Evolutionary conservation across 371 early-diverging fungal species (phyloP), one percentile per base, ranked within the genome.

Genomic region (Smittium culicis): DNA sequence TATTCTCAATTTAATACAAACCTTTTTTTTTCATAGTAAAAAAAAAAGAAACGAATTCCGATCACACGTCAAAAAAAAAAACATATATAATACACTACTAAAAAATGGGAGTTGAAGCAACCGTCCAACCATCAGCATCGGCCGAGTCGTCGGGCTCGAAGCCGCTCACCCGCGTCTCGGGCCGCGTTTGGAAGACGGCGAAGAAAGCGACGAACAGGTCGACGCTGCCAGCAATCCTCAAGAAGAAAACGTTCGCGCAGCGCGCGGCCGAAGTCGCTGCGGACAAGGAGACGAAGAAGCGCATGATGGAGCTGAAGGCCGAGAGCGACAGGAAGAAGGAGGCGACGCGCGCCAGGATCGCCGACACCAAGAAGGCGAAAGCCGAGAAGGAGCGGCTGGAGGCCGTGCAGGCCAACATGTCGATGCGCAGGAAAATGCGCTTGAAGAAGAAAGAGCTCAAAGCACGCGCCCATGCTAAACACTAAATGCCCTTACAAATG

Each of bases 291-390:
- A 71, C 75, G 27, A 82, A 82, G 66, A 68, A 70, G 1, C 65
- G 78, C 0, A 81, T 83, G 69, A 77, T 73, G 64, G 79, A 80
- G 69, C 65, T 85, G 69, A 81, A 82, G 70, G 81, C 78, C 54
- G 84, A 82, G 1, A 81, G 79, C 59, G 75, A 80, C 69, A 82
- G 80, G 1, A 81, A 79, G 32, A 81, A 81, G 66, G 77, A 83
- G 35, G 84, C 66, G 28, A 59, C 59, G 30, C 66, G 67, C 29
- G 56, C 68, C 16, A 65, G 57, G 68, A 67, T 74, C 29, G 29
- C 70, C 25, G 73, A 72, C 68, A 73, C 73, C 62, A 61, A 65
- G 63, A 75, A 71, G 67, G 67, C 62, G 64, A 61, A 54, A 32
- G 73, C 69, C 57, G 75, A 75, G 63, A 69, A 71, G 66, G 66